A percentile compares a stretch with the other conserved stretches of the same genome.
phyloP scores from a whole-genome alignment of 129 eudicot species.

The Escallonia herrerae region DNA sequence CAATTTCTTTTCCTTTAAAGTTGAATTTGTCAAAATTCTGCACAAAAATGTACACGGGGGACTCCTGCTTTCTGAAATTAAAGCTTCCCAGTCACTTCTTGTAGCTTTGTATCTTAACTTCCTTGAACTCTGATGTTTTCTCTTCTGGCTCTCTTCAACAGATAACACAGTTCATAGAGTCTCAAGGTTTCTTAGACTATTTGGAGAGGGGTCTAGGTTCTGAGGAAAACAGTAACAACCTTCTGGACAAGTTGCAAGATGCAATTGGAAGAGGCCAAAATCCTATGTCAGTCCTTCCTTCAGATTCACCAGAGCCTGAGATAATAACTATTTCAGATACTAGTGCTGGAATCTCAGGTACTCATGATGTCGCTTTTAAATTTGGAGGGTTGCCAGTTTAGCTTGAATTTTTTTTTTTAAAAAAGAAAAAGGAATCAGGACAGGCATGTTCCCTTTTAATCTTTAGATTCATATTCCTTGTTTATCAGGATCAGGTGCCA shows the following conservation, averaged over 20 bases:
- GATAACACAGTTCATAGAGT: constrained; percentile 87
- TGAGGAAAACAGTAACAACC: constrained; percentile 66
- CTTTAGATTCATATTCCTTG: constrained; percentile 4
- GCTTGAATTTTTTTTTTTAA: not conserved
- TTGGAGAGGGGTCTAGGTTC: constrained; percentile 91
- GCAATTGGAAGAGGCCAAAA: constrained; percentile 97
- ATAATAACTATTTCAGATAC: constrained; percentile 74
- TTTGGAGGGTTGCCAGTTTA: not conserved
- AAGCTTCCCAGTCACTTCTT: not conserved
- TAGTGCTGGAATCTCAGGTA: constrained; percentile 63
- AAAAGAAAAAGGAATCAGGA: not conserved
- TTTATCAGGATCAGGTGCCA: constrained; percentile 53
- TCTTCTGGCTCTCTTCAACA: constrained; percentile 19
- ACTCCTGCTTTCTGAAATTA: constrained; percentile 1
- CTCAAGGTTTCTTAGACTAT: constrained; percentile 94
- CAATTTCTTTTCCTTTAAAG: no score
- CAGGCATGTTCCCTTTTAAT: no score
- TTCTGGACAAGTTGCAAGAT: constrained; percentile 95
- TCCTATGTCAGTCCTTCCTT: constrained; percentile 68
- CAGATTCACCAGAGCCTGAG: constrained; percentile 55
- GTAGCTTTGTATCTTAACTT: constrained; percentile 2
- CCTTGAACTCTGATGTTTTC: not conserved
- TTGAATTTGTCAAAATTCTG: not conserved
- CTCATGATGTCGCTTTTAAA: constrained; percentile 2
- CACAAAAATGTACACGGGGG: not conserved